Base-by-base conservation (phyloP, 768 basidiomycete genomes). In the Piloderma croceum region DNA sequence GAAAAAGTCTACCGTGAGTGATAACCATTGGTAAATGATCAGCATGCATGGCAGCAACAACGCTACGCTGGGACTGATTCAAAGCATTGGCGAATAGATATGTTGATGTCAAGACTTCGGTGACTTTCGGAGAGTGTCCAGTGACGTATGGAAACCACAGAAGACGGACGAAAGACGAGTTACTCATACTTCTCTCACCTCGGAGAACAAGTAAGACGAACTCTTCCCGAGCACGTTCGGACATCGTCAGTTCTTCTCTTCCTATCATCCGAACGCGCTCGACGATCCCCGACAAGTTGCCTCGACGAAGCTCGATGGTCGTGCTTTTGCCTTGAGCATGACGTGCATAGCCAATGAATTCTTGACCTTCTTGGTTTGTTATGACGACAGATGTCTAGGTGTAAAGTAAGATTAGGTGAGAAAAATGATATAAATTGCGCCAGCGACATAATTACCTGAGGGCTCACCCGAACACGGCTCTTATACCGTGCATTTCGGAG, bases 81-180 rank as follows among this genome's bases (percentile, higher is more conserved):
- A 72, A 43, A 6, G 38, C 20, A 21, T 39, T 31, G 20, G 17
- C 40, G n/a, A 35, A 7, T n/a, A n/a, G 4, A 33, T n/a, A 34
- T 9, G 32, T 29, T 2, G 6, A 23, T 35, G 9, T 20, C 24
- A 34, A n/a, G 24, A 32, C 7, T 53, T 13, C n/a, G 39, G 17
- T n/a, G n/a, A n/a, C n/a, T 21, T 17, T 33, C 21, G 20, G 7
- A 21, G 13, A 33, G 10, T 55, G 51, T 39, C 45, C 46, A 2
- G n/a, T n/a, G n/a, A n/a, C n/a, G n/a, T 36, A 41, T 1, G 64
- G 60, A 51, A 71, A 69, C 70, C 70, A 74, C 6, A 74, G 18
- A 19, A 45, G 47, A 3, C 56, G 57, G 32, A 71, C 64, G 44
- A 73, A 69, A 0, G 38, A 38, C 2, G 63, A 61, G 6, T 52